Percentiles rank a stretch among this genome's conserved stretches.
Conservation (phyloP, 805 yeast species). For the Jamesozyma piceae region DNA sequence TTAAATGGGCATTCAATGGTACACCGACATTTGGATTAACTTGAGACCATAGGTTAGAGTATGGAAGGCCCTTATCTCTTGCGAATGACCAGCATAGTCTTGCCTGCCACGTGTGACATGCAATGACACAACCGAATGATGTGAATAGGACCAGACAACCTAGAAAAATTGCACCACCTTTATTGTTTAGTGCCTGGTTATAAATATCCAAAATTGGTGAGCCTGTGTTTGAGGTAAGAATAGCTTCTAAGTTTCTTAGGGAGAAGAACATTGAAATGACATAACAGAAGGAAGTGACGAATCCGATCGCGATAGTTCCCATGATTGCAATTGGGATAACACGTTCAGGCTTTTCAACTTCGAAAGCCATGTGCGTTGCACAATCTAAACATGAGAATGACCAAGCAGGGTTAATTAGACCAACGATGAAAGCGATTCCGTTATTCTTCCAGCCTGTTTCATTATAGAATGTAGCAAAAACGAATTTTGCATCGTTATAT, state of each 20-base stretch:
- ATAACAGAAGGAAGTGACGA: slow-evolving; percentile 50
- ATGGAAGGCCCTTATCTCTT: slow-evolving; percentile 61
- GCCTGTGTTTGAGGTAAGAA: slow-evolving; percentile 44
- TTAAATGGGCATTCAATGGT: slow-evolving; percentile 53
- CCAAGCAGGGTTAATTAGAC: slow-evolving; percentile 64
- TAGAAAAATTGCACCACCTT: slow-evolving; percentile 49
- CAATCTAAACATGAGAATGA: slow-evolving; percentile 61
- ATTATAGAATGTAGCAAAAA: slow-evolving; percentile 48
- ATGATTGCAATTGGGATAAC: slow-evolving; percentile 59
- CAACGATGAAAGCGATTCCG: slow-evolving; percentile 58
- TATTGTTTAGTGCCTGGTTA: slow-evolving; percentile 46
- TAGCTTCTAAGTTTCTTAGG: slow-evolving; percentile 43
- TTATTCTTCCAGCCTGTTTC: slow-evolving; percentile 53
- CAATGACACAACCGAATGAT: slow-evolving; percentile 53
- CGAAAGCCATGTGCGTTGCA: slow-evolving; percentile 69
- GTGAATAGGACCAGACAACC: slow-evolving; percentile 45
- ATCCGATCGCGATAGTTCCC: slow-evolving; percentile 60
- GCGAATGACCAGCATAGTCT: slow-evolving; percentile 66
- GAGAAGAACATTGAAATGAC: slow-evolving; percentile 52
- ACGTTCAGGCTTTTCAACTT: slow-evolving; percentile 47
- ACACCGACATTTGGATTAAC: slow-evolving; percentile 46
- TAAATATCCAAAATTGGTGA: slow-evolving; percentile 59
- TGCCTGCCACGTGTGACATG: slow-evolving; percentile 65
- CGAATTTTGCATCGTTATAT: slow-evolving; percentile 46
- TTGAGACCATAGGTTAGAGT: slow-evolving; percentile 43